phyloP scores from a whole-genome alignment of 2,329 filamentous ascomycete genomes.

The Mycocentrospora acerina region DNA sequence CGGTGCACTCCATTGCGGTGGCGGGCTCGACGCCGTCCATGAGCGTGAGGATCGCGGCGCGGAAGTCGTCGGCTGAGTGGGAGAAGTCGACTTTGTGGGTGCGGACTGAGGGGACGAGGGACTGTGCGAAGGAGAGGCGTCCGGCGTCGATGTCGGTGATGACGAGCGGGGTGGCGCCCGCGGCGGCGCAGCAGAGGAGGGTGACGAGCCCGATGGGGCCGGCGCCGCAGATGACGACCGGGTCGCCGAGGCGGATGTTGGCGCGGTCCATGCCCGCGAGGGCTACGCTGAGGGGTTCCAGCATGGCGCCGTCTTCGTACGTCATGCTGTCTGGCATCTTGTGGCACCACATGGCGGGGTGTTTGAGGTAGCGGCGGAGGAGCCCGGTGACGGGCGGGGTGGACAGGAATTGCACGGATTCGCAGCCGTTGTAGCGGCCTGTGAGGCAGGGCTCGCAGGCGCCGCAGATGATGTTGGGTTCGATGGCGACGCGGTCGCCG shows the following conservation, averaged over 20 bases:
- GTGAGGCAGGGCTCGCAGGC: constrained; percentile 88
- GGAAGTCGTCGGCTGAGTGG: constrained; percentile 68
- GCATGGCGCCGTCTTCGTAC: constrained; percentile 85
- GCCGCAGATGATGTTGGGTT: constrained; percentile 91
- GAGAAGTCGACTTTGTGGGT: constrained; percentile 75
- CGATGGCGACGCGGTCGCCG: constrained; percentile 88
- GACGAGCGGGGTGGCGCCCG: constrained; percentile 85
- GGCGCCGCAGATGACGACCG: constrained; percentile 85
- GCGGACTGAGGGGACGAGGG: constrained; percentile 74
- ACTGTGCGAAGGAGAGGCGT: constrained; percentile 79
- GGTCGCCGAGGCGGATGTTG: constrained; percentile 78
- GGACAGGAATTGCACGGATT: constrained; percentile 80
- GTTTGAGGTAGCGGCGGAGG: constrained; percentile 89
- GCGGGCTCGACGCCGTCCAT: constrained; percentile 80
- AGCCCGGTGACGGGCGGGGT: constrained; percentile 88
- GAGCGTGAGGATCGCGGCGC: constrained; percentile 65
- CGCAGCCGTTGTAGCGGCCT: constrained; percentile 94
- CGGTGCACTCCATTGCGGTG: constrained; percentile 88
- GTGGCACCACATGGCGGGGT: constrained; percentile 93
- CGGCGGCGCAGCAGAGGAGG: constrained; percentile 78
- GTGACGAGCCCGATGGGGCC: constrained; percentile 93
- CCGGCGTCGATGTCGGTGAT: constrained; percentile 94
- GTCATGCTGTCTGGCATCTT: constrained; percentile 85
- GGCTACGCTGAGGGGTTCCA: constrained; percentile 88
- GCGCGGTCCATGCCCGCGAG: constrained; percentile 86